Evolutionary conservation across 1,284 basidiomycete species (phyloP).

Genomic region (Dichomitus squalens): DNA sequence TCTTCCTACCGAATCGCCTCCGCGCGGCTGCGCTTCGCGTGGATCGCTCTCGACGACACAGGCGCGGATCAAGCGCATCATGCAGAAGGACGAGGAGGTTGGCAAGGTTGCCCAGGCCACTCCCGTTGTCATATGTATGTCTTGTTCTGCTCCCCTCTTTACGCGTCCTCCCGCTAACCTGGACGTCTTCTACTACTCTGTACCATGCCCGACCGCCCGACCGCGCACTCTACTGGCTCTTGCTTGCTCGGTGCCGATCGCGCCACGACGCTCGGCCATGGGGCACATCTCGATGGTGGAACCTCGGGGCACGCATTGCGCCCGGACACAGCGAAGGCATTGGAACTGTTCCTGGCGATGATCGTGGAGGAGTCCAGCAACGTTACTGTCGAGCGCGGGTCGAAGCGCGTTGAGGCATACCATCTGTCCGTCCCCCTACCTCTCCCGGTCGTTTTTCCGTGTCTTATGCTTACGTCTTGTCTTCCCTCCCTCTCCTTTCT

Average conservation of each 20-base stretch:
- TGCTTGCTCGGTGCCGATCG: too few species aligned
- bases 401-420: slow-evolving; percentile 92
- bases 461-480: background rate
- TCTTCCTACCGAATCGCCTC: too few species aligned
- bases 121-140: slow-evolving; percentile 95
- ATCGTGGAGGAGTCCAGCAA: slow-evolving; percentile 86
- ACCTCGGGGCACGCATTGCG: too few species aligned
- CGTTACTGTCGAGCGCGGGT: slow-evolving; percentile 80
- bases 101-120: slow-evolving; percentile 98
- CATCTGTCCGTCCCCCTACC: slow-evolving; percentile 77
- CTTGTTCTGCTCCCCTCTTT: background rate
- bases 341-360: slow-evolving; percentile 91
- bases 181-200: background rate
- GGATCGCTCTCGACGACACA: slow-evolving; percentile 40
- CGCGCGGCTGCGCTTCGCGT: too few species aligned
- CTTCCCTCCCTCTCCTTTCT: slow-evolving; percentile 3
- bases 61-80: slow-evolving; percentile 99
- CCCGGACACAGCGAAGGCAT: slow-evolving; percentile 82
- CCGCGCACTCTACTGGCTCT: too few species aligned
- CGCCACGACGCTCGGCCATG: too few species aligned
- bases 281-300: too few species aligned
- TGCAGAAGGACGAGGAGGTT: slow-evolving; percentile 99
- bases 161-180: background rate
- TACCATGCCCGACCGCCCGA: too few species aligned
- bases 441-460: background rate